Percentiles rank a stretch among this genome's conserved stretches.
phyloP scores from a whole-genome alignment of 495 filamentous ascomycete genomes.

The Trichoderma asperelloides region DNA sequence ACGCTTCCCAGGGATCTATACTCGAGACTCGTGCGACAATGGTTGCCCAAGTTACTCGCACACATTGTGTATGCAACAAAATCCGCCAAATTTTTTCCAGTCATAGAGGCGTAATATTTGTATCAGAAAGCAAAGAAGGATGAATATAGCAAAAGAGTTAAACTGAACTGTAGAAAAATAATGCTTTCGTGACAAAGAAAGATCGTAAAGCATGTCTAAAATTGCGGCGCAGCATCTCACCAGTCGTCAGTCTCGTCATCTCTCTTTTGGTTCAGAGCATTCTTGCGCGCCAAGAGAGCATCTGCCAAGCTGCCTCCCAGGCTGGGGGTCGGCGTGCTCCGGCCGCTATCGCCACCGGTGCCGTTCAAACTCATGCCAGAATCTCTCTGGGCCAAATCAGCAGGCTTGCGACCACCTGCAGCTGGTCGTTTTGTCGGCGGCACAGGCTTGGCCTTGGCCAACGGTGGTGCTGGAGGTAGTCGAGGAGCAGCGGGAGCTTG shows the following conservation, averaged over 20 bases:
- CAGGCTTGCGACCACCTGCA: constrained; percentile 54
- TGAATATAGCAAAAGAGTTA: not conserved
- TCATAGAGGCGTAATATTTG: not conserved
- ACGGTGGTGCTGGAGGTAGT: constrained; percentile 42
- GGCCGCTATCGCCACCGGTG: constrained; percentile 55
- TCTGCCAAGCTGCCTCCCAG: constrained; percentile 80
- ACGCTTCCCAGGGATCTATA: constrained; percentile 5
- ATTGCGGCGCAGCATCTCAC: constrained; percentile 25
- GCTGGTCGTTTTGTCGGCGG: constrained; percentile 78
- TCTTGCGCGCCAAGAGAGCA: constrained; percentile 58
- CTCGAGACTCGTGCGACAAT: not conserved
- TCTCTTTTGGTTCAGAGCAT: constrained; percentile 56
- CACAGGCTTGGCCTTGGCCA: constrained; percentile 48
- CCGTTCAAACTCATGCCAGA: constrained; percentile 66
- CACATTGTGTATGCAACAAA: not conserved
- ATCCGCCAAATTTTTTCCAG: not conserved
- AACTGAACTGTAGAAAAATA: not conserved
- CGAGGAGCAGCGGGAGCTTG: constrained; percentile 50
- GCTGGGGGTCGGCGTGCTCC: constrained; percentile 58
- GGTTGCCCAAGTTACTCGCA: not conserved
- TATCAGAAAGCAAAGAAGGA: not conserved
- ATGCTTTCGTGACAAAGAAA: constrained; percentile 4
- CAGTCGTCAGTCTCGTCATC: constrained; percentile 63
- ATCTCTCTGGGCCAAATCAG: constrained; percentile 56
- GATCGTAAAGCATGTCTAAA: constrained; percentile 7